Evolutionary conservation across 257 asterid genomes (phyloP).

Genomic region (Striga asiatica): DNA sequence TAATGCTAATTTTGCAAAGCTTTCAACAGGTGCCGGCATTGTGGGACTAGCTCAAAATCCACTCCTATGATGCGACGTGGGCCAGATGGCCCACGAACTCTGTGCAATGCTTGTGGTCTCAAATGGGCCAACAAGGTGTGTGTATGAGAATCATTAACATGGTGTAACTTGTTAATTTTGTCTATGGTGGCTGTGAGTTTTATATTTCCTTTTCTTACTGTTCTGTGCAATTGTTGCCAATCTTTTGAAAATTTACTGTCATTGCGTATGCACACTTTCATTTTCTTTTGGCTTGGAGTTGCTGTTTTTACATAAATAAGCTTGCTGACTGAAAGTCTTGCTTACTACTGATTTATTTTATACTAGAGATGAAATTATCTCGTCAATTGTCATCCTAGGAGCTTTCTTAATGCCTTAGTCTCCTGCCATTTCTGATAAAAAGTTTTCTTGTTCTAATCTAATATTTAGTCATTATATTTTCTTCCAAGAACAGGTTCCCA

Average conservation of each 20-base stretch:
- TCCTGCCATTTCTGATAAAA: not conserved
- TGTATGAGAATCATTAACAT: not conserved
- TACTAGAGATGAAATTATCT: not conserved
- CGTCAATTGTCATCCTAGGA: not conserved
- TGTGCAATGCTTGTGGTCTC: constrained; percentile 94
- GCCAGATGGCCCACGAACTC: constrained; percentile 86
- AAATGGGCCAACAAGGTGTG: constrained; percentile 78
- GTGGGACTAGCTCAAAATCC: constrained; percentile 80
- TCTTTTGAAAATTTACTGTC: not conserved
- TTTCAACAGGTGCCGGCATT: constrained; percentile 66
- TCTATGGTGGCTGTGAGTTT: not conserved
- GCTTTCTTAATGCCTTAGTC: not conserved
- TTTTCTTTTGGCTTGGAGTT: not conserved
- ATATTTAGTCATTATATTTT: not conserved
- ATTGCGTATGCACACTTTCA: not conserved
- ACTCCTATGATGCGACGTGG: constrained; percentile 99
- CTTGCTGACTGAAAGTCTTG: not conserved
- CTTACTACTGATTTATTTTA: not conserved
- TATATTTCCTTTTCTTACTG: not conserved
- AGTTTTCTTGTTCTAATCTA: no score
- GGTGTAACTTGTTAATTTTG: not conserved
- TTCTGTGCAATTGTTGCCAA: not conserved
- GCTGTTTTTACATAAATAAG: not conserved
- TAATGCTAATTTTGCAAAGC: constrained; percentile 6
- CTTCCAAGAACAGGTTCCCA: not conserved